These are phyloP conservation scores for Wickerhamomyces chambardii DNA, from an alignment of 805 yeast species.

Conservation along the genomic window DNA sequence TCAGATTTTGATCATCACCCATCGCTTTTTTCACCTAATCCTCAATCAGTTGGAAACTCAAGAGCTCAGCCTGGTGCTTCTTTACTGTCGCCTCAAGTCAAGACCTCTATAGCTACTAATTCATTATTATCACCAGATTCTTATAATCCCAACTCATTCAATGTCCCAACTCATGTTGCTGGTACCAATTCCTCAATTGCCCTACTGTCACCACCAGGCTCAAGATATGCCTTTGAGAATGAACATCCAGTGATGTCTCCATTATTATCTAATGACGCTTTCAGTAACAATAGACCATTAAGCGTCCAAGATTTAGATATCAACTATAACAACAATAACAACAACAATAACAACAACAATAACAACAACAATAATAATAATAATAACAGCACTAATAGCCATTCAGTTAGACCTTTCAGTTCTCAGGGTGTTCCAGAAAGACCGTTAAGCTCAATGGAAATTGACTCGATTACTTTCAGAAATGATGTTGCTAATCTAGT, in stretches of 20 bases:
- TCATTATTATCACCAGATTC: constrained; percentile 7
- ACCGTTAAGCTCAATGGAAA: constrained; percentile 20
- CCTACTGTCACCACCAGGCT: constrained; percentile 31
- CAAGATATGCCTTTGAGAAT: constrained; percentile 19
- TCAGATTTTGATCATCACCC: background rate
- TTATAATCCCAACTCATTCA: constrained; percentile 1
- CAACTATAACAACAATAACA: background rate
- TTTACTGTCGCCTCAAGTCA: constrained; percentile 21
- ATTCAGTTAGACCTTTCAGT: constrained; percentile 10
- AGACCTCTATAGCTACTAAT: constrained; percentile 4
- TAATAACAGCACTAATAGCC: background rate
- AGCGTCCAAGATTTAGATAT: constrained; percentile 15
- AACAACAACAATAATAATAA: constrained; percentile 2
- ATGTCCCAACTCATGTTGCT: background rate
- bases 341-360: constrained; percentile 1
- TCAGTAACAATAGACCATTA: constrained; percentile 10
- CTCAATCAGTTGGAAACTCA: constrained; percentile 3
- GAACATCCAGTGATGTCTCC: constrained; percentile 15
- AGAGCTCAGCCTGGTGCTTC: constrained; percentile 34
- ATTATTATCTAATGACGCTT: constrained; percentile 8
- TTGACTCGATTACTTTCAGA: constrained; percentile 28
- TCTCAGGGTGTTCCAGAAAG: constrained; percentile 17
- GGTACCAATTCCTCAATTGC: constrained; percentile 21
- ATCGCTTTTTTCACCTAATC: background rate
- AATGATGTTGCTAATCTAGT: constrained; percentile 41